Conservation (phyloP, 148 eudicot species). For the Bassia scoparia region DNA sequence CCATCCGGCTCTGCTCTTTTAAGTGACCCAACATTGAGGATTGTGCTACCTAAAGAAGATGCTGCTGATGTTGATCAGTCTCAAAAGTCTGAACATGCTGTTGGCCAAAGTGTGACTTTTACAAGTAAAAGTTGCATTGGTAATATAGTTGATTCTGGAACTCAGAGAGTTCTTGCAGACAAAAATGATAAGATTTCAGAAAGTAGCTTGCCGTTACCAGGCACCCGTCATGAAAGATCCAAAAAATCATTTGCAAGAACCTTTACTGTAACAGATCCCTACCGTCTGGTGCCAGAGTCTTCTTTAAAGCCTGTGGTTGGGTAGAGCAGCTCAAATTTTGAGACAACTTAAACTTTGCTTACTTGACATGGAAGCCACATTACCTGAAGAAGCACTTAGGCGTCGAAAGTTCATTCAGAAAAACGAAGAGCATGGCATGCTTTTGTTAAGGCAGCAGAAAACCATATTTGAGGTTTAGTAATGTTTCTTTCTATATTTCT, state of each 20-base stretch:
- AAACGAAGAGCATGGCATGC: slow-evolving; percentile 59
- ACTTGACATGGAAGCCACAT: slow-evolving; percentile 72
- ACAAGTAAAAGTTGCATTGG: slow-evolving; percentile 16
- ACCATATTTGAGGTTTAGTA: slow-evolving; percentile 58
- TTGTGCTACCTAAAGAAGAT: slow-evolving; percentile 22
- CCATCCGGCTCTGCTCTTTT: slow-evolving; percentile 40
- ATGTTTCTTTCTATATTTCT: slow-evolving; percentile 1
- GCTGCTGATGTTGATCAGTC: slow-evolving; percentile 14
- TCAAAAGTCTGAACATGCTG: slow-evolving; percentile 27
- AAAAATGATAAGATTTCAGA: slow-evolving; percentile 15
- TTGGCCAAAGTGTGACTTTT: slow-evolving; percentile 13
- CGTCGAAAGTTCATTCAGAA: slow-evolving; percentile 36
- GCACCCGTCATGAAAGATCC: slow-evolving; percentile 11
- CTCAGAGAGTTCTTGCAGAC: slow-evolving; percentile 2
- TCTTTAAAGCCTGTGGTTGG: slow-evolving; percentile 60
- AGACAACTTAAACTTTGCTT: slow-evolving; percentile 51
- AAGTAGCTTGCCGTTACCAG: slow-evolving; percentile 18
- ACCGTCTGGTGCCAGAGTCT: slow-evolving; percentile 42
- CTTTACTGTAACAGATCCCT: slow-evolving; percentile 23
- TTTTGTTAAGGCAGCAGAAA: slow-evolving; percentile 57
- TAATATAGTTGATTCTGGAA: slow-evolving; percentile 19
- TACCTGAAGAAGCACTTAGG: slow-evolving; percentile 57
- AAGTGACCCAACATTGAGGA: slow-evolving; percentile 37
- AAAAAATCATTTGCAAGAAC: slow-evolving; percentile 18
- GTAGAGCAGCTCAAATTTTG: slow-evolving; percentile 42